Base-by-base conservation (phyloP, 139 green algal genomes). In the Tetratostichococcus sp. region DNA sequence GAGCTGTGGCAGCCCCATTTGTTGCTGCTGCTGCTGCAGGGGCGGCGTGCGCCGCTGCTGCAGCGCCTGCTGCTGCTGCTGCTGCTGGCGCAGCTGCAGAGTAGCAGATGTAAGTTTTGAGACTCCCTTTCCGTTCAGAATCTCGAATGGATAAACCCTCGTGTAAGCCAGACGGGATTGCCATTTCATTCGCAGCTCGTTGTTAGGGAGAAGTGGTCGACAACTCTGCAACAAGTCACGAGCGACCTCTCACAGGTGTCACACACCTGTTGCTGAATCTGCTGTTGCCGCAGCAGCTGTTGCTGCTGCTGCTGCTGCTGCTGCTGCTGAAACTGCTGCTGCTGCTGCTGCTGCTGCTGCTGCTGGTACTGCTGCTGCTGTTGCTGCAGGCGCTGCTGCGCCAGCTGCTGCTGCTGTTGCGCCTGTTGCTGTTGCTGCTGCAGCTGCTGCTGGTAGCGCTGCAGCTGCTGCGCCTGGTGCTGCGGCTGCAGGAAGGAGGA, bases 381-480 rank as follows among this genome's bases (percentile, higher is more conserved):
- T 17, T 62, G 50, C 50, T n/a, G 50, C 14, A 23, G 50, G 11
- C 4, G 14, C 50, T 62, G 50, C 17, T 62, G 50, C 50, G 22
- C 11, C 50, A 28, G 50, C 14, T 25, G 17, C 50, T 62, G 50
- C 19, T 62, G 50, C 19, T 62, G 50, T 17, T 23, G 14, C 50
- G 14, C 17, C 50, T 62, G 50, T 2, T 28, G 50, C 50, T 62
- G 50, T 17, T 62, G 50, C 14, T 25, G 17, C 50, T 62, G 50
- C 50, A 62, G 50, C 50, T 62, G 50, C 17, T 25, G 17, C 50
- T 62, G 50, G 50, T 62, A 62, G 14, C 50, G 50, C 50, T 62
- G 50, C 50, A 62, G 50, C 50, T 62, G 50, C 50, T 62, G 50
- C 50, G 50, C 50, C 50, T 62, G 50, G 50, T 62, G 50, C 50